Evolutionary conservation across 176 grass and related monocot genomes (phyloP).

Genomic region (Pontederia crassipes): DNA sequence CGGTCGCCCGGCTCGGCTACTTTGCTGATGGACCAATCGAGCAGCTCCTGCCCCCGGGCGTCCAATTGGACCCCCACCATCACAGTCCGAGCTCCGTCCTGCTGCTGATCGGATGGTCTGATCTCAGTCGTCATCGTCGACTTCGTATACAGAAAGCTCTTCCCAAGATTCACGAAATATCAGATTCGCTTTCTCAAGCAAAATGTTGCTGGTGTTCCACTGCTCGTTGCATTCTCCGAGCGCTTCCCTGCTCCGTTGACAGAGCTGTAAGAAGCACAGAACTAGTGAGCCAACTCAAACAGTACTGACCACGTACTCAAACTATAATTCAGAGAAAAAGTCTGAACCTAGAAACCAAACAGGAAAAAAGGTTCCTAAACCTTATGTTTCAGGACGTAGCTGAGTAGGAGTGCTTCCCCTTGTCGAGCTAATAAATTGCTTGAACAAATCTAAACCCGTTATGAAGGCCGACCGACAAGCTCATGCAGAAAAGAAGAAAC

Average conservation of each 20-base stretch:
- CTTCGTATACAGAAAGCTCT: background rate
- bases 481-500: background rate
- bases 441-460: too few relatives aligned
- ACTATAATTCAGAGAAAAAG: too few relatives aligned
- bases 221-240: background rate
- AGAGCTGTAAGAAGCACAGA: too few relatives aligned
- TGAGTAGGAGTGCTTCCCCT: too few relatives aligned
- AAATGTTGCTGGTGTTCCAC: background rate
- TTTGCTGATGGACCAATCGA: constrained; percentile 51
- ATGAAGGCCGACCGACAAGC: background rate
- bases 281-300: too few relatives aligned
- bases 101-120: background rate
- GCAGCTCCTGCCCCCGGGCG: constrained; percentile 60
- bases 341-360: too few relatives aligned
- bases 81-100: constrained; percentile 48
- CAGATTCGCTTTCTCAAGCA: background rate
- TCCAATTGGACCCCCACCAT: constrained; percentile 82
- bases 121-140: constrained; percentile 35
- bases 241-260: background rate
- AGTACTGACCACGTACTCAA: too few relatives aligned
- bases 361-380: too few relatives aligned
- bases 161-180: background rate
- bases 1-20: constrained; percentile 56
- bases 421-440: too few relatives aligned
- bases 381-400: too few relatives aligned